Evolutionary conservation across 1,139 yeast genomes (phyloP), one percentile per base, ranked within the genome.

Genomic region (Blastobotrys aristatus): DNA sequence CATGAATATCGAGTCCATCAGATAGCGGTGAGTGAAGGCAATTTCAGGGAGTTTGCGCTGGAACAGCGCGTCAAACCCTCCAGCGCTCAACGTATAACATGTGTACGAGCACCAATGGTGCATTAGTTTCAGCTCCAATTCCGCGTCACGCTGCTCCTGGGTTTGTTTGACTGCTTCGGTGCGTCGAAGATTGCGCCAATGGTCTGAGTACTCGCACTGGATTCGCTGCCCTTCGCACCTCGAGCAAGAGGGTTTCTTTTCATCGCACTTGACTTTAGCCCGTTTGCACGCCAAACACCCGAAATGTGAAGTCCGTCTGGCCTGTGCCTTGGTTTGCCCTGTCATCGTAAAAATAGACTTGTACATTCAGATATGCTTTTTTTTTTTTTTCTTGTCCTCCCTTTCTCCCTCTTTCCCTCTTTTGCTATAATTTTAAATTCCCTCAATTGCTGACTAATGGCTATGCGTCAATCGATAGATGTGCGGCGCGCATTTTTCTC

Each of bases 191-290:
- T 43, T 43, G 3, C 41, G 35, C 46, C 46, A 43, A 10, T 37
- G 37, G 30, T 29, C 35, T 17, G 41, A 24, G 24, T 43, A 43
- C 14, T 30, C 42, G 17, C 46, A 43, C 18, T 27, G 29, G 3
- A 37, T 13, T 13, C 46, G 20, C n/a, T 36, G 46, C n/a, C 36
- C 36, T 5, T 31, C 22, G 24, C 46, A 43, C 11, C 42, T 43
- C 2, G 41, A 14, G 14, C 46, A 43, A 4, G 16, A 13, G 13
- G 46, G 46, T 21, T 36, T 36, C 10, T 6, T n/a, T 21, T 43
- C 46, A 14, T 43, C 46, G 24, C 46, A 43, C 27, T 43, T 43
- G 36, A 43, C 46, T 21, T 43, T 43, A 2, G 41, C 41, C 14
- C 18, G 20, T 43, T 43, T 43, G 16, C 46, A 43, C 2, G 18